Conservation (phyloP, 2,329 filamentous ascomycete species). For the Fusarium torreyae region DNA sequence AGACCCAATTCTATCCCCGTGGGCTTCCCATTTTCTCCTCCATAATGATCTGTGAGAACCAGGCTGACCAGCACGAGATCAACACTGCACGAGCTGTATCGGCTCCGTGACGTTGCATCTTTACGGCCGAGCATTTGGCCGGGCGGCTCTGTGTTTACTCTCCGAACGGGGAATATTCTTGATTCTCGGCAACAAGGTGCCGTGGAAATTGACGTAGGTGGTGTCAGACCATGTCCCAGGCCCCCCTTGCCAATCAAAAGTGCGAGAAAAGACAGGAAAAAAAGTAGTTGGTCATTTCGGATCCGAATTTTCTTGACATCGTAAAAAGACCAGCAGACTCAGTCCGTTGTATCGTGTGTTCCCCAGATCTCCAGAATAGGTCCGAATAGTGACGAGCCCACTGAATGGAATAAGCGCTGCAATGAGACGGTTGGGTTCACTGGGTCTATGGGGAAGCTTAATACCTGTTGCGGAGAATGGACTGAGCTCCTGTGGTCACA, state of each 20-base stretch:
- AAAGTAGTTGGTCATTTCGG: constrained; percentile 10
- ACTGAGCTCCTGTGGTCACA: constrained; percentile 11
- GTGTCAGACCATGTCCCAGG: constrained; percentile 14
- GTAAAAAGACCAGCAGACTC: not conserved
- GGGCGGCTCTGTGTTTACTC: not conserved
- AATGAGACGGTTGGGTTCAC: constrained; percentile 18
- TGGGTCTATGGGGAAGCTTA: constrained; percentile 23
- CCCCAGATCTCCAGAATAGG: constrained; percentile 39
- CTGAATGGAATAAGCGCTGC: constrained; percentile 27
- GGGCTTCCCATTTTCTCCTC: not conserved
- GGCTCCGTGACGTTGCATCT: constrained; percentile 33
- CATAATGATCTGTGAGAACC: not conserved
- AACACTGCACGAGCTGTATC: constrained; percentile 2
- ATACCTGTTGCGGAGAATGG: constrained; percentile 1
- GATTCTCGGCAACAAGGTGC: constrained; percentile 10
- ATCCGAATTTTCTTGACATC: constrained; percentile 9
- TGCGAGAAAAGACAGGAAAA: not conserved
- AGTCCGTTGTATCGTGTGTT: constrained; percentile 1
- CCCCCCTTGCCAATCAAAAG: constrained; percentile 21
- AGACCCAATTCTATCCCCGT: constrained; percentile 15
- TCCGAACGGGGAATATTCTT: not conserved
- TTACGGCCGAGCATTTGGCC: constrained; percentile 29
- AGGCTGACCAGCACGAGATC: constrained; percentile 10
- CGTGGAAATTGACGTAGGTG: constrained; percentile 21
- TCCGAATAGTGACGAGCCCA: constrained; percentile 24